Conservation (phyloP, 2,329 filamentous ascomycete genomes). For the Aspergillus tanneri region DNA sequence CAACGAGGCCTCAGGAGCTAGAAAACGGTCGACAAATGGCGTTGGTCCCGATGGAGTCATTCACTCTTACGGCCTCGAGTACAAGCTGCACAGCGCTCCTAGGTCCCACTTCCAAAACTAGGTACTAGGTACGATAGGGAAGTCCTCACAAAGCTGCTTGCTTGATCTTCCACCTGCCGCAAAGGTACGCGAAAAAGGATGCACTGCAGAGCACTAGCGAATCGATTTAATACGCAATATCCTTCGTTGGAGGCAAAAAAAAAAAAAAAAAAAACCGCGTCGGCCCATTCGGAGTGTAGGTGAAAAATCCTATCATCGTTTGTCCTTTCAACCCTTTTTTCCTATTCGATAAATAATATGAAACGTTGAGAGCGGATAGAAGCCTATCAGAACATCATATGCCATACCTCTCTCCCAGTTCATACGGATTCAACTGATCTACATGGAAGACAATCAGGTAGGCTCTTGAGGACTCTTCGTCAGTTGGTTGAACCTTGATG, state of each 20-base stretch:
- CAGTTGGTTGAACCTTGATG: background rate
- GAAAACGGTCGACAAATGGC: slow-evolving; percentile 16
- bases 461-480: background rate
- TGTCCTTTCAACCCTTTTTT: background rate
- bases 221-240: background rate
- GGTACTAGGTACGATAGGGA: too few species aligned
- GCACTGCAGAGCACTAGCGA: background rate
- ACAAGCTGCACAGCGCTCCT: background rate
- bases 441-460: background rate
- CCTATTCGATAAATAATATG: background rate
- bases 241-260: too few species aligned
- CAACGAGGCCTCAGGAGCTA: slow-evolving; percentile 10
- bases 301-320: background rate
- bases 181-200: background rate
- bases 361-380: background rate
- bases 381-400: slow-evolving; percentile 4
- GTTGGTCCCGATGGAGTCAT: slow-evolving; percentile 15
- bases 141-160: background rate
- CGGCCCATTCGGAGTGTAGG: background rate
- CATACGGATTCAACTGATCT: slow-evolving; percentile 4
- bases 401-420: background rate
- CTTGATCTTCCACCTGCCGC: background rate
- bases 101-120: background rate
- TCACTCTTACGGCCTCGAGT: slow-evolving; percentile 6
- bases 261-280: too few species aligned